Evolutionary conservation across 2,329 filamentous ascomycete genomes (phyloP), one percentile per base, ranked within the genome.

Genomic region (Claviceps purpurea): DNA sequence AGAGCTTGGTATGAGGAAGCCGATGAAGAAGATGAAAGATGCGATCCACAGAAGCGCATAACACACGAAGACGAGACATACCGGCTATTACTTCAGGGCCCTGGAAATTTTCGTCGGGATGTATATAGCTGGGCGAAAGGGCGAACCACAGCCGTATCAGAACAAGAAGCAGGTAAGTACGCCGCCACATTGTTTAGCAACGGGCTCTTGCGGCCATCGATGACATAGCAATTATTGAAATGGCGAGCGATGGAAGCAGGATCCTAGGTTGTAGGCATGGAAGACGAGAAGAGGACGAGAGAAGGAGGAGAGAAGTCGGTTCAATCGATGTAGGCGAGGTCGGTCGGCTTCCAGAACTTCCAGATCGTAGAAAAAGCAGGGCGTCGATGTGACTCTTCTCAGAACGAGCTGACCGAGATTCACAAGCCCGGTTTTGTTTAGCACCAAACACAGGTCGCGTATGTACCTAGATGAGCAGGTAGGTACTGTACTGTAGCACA

Each of bases 51-150:
- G 20, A 38, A 41, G 43, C 42, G 43, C 51, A 24, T 30, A 13
- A 5, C 26, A 18, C 40, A 6, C 26, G 44, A 37, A 34, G 5
- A 26, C 18, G 7, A 54, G 10, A 72, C 83, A 60, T 80, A 96
- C 91, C 91, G 63, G 91, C 90, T 64, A 97, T 93, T 58, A 97
- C 85, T 73, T 98, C 93, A 16, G 93, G 93, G 39, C 93, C 93
- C 72, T 98, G 93, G 64, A 98, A 98, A 74, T 97, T 93, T 76
- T 98, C 93, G 72, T 98, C 93, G 5, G 93, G 93, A 68, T 98
- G 93, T 47, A 98, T 80, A 69, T 98, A 98, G 75, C 91, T 97
- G 54, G 93, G 87, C 57, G 86, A 90, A 58, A 97, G 73, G 55
- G 93, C 91, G 67, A 97, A 91, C 79, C 91, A 97, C 64, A 97